Conservation (phyloP, 805 yeast genomes). For the Ogataea ramenticola region DNA sequence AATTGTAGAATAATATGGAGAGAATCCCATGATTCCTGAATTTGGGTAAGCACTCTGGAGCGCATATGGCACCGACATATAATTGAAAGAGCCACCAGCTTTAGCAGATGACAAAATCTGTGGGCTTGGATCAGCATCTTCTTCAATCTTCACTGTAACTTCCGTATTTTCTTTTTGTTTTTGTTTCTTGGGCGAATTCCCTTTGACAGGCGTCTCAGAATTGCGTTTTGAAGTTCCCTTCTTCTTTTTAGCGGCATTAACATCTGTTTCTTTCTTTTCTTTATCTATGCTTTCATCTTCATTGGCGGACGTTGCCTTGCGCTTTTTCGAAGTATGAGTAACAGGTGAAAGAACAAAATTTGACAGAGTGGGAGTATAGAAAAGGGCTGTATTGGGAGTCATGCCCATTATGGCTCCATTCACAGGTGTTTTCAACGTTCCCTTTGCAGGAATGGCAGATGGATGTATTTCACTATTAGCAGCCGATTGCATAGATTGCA, state of each 20-base stretch:
- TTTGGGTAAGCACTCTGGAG: slow-evolving; percentile 10
- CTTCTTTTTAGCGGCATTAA: neutral
- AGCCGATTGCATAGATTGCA: neutral
- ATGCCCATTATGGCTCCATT: neutral
- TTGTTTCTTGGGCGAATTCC: too few relatives aligned
- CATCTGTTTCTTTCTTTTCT: too few relatives aligned
- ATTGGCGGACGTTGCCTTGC: neutral
- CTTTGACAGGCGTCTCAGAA: neutral
- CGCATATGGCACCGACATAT: slow-evolving; percentile 10
- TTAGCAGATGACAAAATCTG: neutral
- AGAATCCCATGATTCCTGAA: slow-evolving; percentile 11
- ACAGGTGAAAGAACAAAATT: neutral
- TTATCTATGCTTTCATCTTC: neutral
- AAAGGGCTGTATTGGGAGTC: neutral
- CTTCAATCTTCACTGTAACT: neutral
- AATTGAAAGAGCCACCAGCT: slow-evolving; percentile 5
- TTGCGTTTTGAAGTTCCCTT: neutral
- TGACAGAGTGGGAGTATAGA: neutral
- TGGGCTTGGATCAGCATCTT: neutral
- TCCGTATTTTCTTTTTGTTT: neutral
- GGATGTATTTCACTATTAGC: too few relatives aligned
- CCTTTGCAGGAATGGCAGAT: neutral
- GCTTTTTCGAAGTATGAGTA: neutral
- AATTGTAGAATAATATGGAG: slow-evolving; percentile 14
- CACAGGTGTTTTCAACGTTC: neutral